Evolutionary conservation across 306 rosid species (phyloP), one percentile per base, ranked within the genome.

Genomic region (Dalbergia cultrata): DNA sequence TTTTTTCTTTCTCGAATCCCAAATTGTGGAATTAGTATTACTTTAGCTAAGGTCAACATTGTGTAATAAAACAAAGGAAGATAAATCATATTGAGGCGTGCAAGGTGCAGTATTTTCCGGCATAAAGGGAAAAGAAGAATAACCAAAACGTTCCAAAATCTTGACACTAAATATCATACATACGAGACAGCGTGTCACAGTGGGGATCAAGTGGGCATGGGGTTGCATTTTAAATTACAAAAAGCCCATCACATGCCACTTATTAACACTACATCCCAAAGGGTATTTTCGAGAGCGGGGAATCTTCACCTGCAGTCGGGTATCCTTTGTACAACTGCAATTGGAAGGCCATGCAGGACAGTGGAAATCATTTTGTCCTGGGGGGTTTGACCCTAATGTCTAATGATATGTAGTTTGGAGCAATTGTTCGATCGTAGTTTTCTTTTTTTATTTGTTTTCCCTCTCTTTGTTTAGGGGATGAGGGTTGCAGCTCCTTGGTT

Each of bases 141-240:
- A 83, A 58, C 84, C 82, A 79, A 78, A 83, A 47, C 43, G 33
- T 72, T 53, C 75, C 41, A 67, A 73, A 73, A 65, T 57, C 13
- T 72, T 17, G 73, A 85, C 78, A 74, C 89, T 79, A 33, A 67
- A 66, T 77, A 69, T 79, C 79, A 74, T 56, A 72, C 9, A 70
- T 72, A 61, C 26, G 63, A 76, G 81, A 80, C 85, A 73, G 81
- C 52, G 72, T 76, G 83, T 70, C 77, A 72, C 41, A 68, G 87
- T 82, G 90, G 92, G 92, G 91, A 82, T 85, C 92, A 87, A 86
- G 74, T 68, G 83, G 79, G 66, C 70, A 59, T 60, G 12, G 39
- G 49, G 11, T 17, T 53, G 0, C 26, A 39, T 50, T 22, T 41
- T 49, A 56, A 57, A 76, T 67, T 67, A 81, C 72, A 9, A 26